Conservation (phyloP, 352 stramenopile genomes). For the Halophytophthora polymorphica region DNA sequence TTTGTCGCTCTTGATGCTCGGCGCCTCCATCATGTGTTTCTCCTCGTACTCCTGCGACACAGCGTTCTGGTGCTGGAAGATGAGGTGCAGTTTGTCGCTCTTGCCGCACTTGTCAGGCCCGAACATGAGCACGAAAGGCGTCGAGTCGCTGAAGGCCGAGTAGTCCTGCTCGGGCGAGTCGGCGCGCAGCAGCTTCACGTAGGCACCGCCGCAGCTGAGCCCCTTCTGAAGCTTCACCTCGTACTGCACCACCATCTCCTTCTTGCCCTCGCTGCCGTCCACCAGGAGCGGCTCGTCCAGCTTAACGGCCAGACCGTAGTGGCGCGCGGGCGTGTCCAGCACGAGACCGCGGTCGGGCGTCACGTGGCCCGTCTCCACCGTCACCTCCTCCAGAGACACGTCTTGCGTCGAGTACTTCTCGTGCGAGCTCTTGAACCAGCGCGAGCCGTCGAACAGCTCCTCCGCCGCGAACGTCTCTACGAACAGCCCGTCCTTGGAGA, state of each 20-base stretch:
- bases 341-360: slow-evolving; percentile 69
- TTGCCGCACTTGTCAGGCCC: slow-evolving; percentile 92
- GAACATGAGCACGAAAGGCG: slow-evolving; percentile 95
- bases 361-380: slow-evolving; percentile 45
- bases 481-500: slow-evolving; percentile 56
- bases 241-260: slow-evolving; percentile 93
- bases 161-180: slow-evolving; percentile 43
- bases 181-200: slow-evolving; percentile 91
- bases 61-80: slow-evolving; percentile 94
- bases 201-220: slow-evolving; percentile 90
- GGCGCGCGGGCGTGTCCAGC: slow-evolving; percentile 62
- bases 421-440: slow-evolving; percentile 82
- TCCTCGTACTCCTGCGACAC: slow-evolving; percentile 90
- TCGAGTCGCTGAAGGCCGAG: slow-evolving; percentile 73
- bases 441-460: slow-evolving; percentile 52
- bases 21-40: slow-evolving; percentile 89
- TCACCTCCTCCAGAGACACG: slow-evolving; percentile 64
- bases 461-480: slow-evolving; percentile 77
- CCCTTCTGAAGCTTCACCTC: slow-evolving; percentile 92
- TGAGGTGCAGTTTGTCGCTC: slow-evolving; percentile 95
- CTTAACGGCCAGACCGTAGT: slow-evolving; percentile 80
- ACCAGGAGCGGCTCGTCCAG: slow-evolving; percentile 61
- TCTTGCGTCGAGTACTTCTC: slow-evolving; percentile 81
- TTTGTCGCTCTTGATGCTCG: slow-evolving; percentile 79
- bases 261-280: slow-evolving; percentile 59